Conservation (phyloP, 306 rosid genomes). For the Fragaria iinumae region DNA sequence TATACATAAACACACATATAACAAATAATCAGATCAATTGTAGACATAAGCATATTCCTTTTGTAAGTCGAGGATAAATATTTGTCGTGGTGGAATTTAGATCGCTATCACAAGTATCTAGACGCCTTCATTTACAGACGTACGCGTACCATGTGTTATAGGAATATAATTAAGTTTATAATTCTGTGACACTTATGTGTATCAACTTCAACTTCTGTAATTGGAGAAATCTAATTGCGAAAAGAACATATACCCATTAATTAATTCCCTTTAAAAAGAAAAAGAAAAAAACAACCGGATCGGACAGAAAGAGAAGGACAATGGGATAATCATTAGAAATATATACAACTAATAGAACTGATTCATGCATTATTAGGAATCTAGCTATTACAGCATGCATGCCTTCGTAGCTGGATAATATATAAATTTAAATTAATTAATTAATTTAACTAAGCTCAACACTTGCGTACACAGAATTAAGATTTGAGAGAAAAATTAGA, state of each 20-base stretch:
- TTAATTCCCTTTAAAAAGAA: not conserved
- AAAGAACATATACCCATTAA: not conserved
- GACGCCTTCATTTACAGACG: not conserved
- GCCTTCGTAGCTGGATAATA: not conserved
- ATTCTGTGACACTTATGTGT: not conserved
- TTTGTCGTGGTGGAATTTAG: constrained; percentile 3
- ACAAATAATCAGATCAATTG: too few species aligned
- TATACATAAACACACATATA: too few species aligned
- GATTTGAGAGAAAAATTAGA: not conserved
- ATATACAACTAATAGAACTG: not conserved
- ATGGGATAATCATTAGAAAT: not conserved
- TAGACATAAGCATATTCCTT: too few species aligned
- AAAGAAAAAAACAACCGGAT: not conserved
- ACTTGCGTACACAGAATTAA: not conserved
- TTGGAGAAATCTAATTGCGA: not conserved
- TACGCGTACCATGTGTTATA: not conserved
- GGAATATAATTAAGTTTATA: not conserved
- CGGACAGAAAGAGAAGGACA: not conserved
- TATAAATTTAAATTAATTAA: not conserved
- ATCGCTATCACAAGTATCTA: not conserved
- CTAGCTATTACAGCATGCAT: not conserved
- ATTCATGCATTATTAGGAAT: not conserved
- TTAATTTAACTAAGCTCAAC: not conserved
- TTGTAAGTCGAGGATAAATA: not conserved
- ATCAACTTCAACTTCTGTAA: not conserved